These are phyloP conservation scores for Zygnema cylindricum DNA, from an alignment of 139 green algal genomes.

Conservation along the genomic window DNA sequence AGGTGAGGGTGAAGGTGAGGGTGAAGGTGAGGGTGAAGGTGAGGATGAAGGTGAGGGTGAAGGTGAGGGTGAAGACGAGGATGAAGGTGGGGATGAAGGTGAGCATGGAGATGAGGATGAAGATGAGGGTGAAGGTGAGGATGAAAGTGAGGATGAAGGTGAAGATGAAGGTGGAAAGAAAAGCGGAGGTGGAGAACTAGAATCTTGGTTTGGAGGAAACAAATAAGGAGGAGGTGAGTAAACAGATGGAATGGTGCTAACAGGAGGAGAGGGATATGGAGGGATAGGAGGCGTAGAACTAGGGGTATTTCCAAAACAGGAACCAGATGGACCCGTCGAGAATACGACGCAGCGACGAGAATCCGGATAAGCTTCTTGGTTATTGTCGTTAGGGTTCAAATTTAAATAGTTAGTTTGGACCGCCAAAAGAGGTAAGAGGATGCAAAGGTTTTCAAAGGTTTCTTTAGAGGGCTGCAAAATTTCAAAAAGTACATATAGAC, in stretches of 20 bases:
- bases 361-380: slow-evolving; percentile 23
- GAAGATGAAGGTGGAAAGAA: too few species aligned
- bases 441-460: slow-evolving; percentile 18
- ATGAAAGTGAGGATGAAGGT: too few species aligned
- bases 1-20: too few species aligned
- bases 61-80: too few species aligned
- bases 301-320: too few species aligned
- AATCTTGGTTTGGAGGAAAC: neutral
- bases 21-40: too few species aligned
- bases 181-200: neutral
- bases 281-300: too few species aligned
- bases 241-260: neutral
- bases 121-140: too few species aligned
- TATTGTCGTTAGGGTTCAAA: neutral
- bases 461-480: slow-evolving; percentile 4
- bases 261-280: neutral
- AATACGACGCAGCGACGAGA: slow-evolving; percentile 42
- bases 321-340: slow-evolving; percentile 18
- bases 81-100: too few species aligned
- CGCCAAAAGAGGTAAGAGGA: neutral
- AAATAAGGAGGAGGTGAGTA: neutral
- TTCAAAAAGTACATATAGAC: neutral
- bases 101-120: too few species aligned
- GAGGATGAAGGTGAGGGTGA: too few species aligned
- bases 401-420: slow-evolving; percentile 8